Conservation (phyloP, 805 yeast genomes). For the Wickerhamomyces chaumierensis region DNA sequence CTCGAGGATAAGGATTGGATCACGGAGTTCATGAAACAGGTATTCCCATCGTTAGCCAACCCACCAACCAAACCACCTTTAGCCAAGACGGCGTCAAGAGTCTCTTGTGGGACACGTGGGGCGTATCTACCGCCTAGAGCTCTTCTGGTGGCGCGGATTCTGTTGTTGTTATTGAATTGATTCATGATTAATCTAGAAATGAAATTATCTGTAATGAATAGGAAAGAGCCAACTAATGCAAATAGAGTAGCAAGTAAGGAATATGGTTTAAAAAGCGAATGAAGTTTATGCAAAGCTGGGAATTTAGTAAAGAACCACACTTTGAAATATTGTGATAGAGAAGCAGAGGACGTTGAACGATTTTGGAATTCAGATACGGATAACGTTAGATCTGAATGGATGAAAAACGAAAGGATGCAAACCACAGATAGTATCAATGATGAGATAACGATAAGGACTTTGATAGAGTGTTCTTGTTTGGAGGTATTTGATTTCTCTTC, state of each 20-base stretch:
- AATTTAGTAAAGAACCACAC: neutral
- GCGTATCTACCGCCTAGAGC: neutral
- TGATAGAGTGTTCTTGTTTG: no score
- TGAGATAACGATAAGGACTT: neutral
- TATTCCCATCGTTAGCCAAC: slow-evolving; percentile 79
- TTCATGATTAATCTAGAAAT: neutral
- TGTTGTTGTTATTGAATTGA: neutral
- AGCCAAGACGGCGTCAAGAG: slow-evolving; percentile 28
- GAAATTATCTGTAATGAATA: neutral
- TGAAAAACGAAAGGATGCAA: neutral
- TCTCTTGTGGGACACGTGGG: slow-evolving; percentile 6
- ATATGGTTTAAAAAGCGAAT: neutral
- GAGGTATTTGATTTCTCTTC: no score
- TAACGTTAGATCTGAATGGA: neutral
- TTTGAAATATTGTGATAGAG: no score
- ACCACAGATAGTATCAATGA: no score
- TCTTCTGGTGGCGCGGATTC: neutral
- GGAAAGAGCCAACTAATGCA: neutral
- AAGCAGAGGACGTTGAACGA: no score
- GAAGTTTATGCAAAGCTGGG: neutral
- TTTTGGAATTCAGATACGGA: neutral
- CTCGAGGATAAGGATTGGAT: slow-evolving; percentile 76
- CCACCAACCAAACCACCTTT: slow-evolving; percentile 79
- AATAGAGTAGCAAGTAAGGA: neutral
- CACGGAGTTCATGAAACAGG: slow-evolving; percentile 91